Evolutionary conservation across 163 green algal genomes (phyloP).

Genomic region (Scenedesmus sp.): DNA sequence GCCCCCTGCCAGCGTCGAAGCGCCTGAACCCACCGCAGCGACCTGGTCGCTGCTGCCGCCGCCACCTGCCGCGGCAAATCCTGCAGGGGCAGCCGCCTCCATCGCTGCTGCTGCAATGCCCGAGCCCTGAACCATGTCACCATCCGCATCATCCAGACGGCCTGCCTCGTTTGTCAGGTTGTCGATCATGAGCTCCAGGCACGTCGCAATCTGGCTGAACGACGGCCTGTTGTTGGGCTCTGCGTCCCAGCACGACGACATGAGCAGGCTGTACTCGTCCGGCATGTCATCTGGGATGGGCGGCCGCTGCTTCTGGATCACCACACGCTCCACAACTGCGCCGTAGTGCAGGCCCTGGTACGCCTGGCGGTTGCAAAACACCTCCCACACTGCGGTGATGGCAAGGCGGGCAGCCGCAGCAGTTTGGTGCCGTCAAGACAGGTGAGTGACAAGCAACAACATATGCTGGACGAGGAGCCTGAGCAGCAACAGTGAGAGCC

Average conservation of each 20-base stretch:
- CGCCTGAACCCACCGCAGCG: not conserved
- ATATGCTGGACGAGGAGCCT: too few species aligned
- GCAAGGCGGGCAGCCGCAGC: not conserved
- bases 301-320: slow-evolving; percentile 29
- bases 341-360: slow-evolving; percentile 49
- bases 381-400: slow-evolving; percentile 74
- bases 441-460: too few species aligned
- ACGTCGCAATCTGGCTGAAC: slow-evolving; percentile 39
- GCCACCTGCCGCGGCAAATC: not conserved
- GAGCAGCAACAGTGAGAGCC: too few species aligned
- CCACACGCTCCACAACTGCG: slow-evolving; percentile 50
- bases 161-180: slow-evolving; percentile 11
- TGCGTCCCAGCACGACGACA: slow-evolving; percentile 38
- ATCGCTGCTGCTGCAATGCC: not conserved
- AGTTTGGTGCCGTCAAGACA: not conserved
- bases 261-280: slow-evolving; percentile 27
- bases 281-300: slow-evolving; percentile 25
- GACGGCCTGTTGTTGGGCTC: slow-evolving; percentile 20
- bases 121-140: not conserved
- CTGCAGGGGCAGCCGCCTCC: not conserved
- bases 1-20: not conserved
- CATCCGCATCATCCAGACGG: not conserved
- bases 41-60: not conserved
- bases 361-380: slow-evolving; percentile 58
- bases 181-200: slow-evolving; percentile 41